These are phyloP conservation scores for Blastocystis sp. DNA, from an alignment of 352 stramenopile genomes.

Conservation along the genomic window DNA sequence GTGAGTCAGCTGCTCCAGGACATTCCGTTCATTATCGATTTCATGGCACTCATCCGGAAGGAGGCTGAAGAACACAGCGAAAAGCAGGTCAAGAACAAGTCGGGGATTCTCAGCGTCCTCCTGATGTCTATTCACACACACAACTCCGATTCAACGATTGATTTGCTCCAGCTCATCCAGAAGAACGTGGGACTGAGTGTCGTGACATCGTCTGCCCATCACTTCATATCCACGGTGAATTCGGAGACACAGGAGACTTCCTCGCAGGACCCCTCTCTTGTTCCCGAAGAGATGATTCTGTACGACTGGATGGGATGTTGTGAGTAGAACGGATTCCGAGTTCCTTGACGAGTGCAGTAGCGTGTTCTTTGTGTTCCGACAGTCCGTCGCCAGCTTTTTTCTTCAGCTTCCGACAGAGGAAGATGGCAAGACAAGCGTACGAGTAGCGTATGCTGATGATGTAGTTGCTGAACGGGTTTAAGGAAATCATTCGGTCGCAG, in stretches of 20 bases:
- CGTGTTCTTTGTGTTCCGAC: slow-evolving; percentile 15
- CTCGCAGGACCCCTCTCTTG: no score
- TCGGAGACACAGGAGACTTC: no score
- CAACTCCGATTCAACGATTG: slow-evolving; percentile 2
- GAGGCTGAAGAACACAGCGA: background rate
- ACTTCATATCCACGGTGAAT: slow-evolving; percentile 16
- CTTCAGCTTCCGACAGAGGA: slow-evolving; percentile 2
- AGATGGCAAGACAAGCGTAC: background rate
- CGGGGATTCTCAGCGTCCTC: background rate
- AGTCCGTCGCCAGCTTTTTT: background rate
- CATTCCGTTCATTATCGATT: background rate
- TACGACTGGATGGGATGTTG: background rate
- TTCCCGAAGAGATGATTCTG: background rate
- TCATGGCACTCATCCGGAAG: background rate
- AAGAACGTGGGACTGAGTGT: background rate
- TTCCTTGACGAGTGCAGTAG: slow-evolving; percentile 39
- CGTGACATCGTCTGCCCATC: background rate
- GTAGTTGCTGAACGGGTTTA: slow-evolving; percentile 25
- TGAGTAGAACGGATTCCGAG: background rate
- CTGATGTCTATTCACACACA: background rate
- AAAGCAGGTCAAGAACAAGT: background rate
- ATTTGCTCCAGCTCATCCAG: slow-evolving; percentile 12
- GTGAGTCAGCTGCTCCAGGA: slow-evolving; percentile 10
- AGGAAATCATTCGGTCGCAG: slow-evolving; percentile 27
- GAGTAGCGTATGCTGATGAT: background rate